phyloP scores from a whole-genome alignment of 495 filamentous ascomycete species.

The Podospora sp. region DNA sequence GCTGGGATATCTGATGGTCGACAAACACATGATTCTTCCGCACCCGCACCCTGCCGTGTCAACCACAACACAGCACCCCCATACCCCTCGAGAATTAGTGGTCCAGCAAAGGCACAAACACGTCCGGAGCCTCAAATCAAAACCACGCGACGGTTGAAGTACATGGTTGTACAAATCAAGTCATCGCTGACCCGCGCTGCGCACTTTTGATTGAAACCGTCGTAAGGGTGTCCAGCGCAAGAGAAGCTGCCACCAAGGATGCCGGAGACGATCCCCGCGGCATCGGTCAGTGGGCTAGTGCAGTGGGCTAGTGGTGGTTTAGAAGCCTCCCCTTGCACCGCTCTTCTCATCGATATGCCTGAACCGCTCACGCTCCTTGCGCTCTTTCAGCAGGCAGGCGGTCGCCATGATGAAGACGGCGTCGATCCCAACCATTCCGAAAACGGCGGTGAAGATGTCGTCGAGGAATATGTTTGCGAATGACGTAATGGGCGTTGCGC shows the following conservation, averaged over 20 bases:
- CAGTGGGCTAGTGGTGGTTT: not conserved
- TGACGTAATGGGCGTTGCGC: conserved; percentile 60
- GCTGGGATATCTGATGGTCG: too few species aligned
- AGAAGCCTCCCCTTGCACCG: conserved; percentile 47
- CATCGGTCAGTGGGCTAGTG: not conserved
- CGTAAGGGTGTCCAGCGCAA: too few species aligned
- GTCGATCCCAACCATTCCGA: conserved; percentile 73
- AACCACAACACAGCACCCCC: too few species aligned
- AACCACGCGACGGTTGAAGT: too few species aligned
- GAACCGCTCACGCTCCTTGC: conserved; percentile 71
- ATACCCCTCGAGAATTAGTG: too few species aligned
- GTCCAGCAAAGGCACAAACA: not conserved
- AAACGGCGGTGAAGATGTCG: conserved; percentile 72
- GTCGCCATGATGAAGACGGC: conserved; percentile 63
- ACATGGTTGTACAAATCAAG: too few species aligned
- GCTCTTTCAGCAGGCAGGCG: conserved; percentile 71
- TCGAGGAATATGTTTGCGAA: conserved; percentile 70
- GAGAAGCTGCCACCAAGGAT: not conserved
- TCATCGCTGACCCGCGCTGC: too few species aligned
- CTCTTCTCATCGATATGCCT: conserved; percentile 73
- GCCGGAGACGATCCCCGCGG: not conserved
- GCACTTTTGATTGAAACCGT: too few species aligned
- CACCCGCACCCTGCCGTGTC: too few species aligned
- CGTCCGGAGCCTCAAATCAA: too few species aligned
- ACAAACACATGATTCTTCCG: too few species aligned